Conservation (phyloP, 768 basidiomycete species). For the Tricholoma furcatifolium region DNA sequence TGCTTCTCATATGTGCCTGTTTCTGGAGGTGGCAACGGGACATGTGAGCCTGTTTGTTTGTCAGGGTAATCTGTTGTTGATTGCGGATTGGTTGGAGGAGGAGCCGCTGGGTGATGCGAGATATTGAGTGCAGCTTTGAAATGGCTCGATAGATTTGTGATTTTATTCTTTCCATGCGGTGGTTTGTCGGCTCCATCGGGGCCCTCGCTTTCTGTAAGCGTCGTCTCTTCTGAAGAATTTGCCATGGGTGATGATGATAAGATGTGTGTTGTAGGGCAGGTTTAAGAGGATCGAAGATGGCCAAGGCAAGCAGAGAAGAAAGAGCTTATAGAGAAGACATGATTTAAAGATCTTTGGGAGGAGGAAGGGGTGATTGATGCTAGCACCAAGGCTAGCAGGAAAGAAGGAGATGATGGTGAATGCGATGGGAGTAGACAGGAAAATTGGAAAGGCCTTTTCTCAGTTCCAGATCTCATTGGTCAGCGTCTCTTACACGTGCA, state of each 20-base stretch:
- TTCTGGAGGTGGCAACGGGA: slow-evolving; percentile 55
- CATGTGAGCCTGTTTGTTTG: slow-evolving; percentile 17
- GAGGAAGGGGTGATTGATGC: too few relatives aligned
- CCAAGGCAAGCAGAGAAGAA: slow-evolving; percentile 19
- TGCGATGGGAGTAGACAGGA: slow-evolving; percentile 16
- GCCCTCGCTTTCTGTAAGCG: slow-evolving; percentile 54
- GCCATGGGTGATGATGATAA: slow-evolving; percentile 33
- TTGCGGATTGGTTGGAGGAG: slow-evolving; percentile 10
- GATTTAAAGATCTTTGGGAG: too few relatives aligned
- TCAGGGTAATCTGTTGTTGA: slow-evolving; percentile 2
- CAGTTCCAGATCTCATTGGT: slow-evolving; percentile 21
- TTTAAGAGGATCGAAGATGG: slow-evolving; percentile 13
- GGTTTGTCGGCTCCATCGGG: slow-evolving; percentile 63
- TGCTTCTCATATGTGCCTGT: slow-evolving; percentile 46
- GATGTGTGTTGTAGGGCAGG: slow-evolving; percentile 22
- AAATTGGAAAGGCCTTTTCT: slow-evolving; percentile 17
- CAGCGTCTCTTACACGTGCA: slow-evolving; percentile 19
- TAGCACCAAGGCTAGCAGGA: too few relatives aligned
- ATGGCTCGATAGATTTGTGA: slow-evolving; percentile 23
- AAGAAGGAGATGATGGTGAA: neutral
- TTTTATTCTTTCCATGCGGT: slow-evolving; percentile 33
- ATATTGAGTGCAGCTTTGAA: slow-evolving; percentile 23
- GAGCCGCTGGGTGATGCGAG: slow-evolving; percentile 18
- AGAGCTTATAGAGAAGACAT: neutral
- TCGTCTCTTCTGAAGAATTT: slow-evolving; percentile 47